Base-by-base conservation (phyloP, 2,329 filamentous ascomycete genomes). In the Nigrospora osmanthi region DNA sequence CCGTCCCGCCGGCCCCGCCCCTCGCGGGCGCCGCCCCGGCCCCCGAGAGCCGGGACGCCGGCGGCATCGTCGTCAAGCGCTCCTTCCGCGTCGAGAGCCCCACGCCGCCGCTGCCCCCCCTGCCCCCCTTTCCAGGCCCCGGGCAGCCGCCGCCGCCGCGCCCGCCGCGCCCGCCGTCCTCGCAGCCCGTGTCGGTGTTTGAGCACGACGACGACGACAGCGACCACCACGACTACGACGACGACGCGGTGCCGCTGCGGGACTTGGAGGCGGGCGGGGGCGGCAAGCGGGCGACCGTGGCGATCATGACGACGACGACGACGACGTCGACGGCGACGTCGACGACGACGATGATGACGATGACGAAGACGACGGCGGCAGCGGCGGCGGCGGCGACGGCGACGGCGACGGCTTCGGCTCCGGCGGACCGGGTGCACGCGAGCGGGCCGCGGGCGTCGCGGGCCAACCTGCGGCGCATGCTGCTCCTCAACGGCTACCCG, bases 401-500 rank as follows among this genome's bases (percentile, higher is more conserved):
- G 31, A n/a, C n/a, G n/a, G n/a, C n/a, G n/a, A n/a, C n/a, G n/a
- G n/a, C n/a, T 15, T 36, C 47, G 23, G 23, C 46, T n/a, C n/a
- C 41, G 19, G 40, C 35, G 40, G 40, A 48, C 34, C 35, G 43
- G 14, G 45, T 51, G 23, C 52, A 48, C 14, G 44, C 35, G 28
- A 46, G 48, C 38, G 49, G 52, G 36, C 51, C 46, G n/a, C 47
- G 51, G 35, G 46, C 51, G 6, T 41, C 39, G 19, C 50, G 55
- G 48, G 52, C 46, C 37, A 53, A 58, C 45, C 52, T 63, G 28
- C 56, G 56, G 39, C 58, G 57, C 40, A 59, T 66, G 48, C 54
- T 67, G 16, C 49, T 66, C 9, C 52, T 67, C 41, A 65, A 66
- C 43, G 64, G 60, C 2, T 67, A 67, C 40, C 64, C 64, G 1